These are phyloP conservation scores for Hypholoma fasciculare DNA, from an alignment of 768 basidiomycete species.

Conservation along the genomic window DNA sequence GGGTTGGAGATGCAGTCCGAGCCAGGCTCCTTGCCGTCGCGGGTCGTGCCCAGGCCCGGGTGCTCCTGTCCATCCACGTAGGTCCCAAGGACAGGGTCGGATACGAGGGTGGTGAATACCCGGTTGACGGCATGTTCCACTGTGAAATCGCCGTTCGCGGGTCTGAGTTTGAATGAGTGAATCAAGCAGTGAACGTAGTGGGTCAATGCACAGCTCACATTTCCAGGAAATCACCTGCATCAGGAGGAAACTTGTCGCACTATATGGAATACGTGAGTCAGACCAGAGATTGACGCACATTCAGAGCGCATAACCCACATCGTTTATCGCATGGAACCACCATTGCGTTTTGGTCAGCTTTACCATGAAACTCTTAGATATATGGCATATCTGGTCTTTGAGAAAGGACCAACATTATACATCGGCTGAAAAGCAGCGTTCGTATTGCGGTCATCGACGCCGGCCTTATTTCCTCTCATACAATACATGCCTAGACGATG, in stretches of 20 bases:
- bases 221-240: slow-evolving; percentile 13
- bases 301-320: background rate
- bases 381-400: background rate
- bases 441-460: slow-evolving; percentile 11
- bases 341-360: background rate
- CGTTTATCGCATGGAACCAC: background rate
- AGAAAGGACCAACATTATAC: background rate
- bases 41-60: slow-evolving; percentile 18
- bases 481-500: slow-evolving; percentile 16
- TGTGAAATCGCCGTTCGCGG: slow-evolving; percentile 30
- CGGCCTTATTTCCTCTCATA: slow-evolving; percentile 8
- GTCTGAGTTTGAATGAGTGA: background rate
- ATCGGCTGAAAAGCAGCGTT: slow-evolving; percentile 13
- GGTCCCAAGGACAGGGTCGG: slow-evolving; percentile 20
- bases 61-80: slow-evolving; percentile 32
- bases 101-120: slow-evolving; percentile 29
- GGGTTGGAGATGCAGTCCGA: slow-evolving; percentile 16
- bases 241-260: slow-evolving; percentile 19
- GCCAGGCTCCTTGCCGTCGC: slow-evolving; percentile 16
- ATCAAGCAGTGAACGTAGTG: background rate
- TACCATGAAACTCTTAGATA: too few species aligned
- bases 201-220: slow-evolving; percentile 3
- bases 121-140: slow-evolving; percentile 35
- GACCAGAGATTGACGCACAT: background rate
- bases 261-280: background rate